These are phyloP conservation scores for Cyberlindnera euphorbiiphila DNA, from an alignment of 805 yeast genomes.

Conservation along the genomic window DNA sequence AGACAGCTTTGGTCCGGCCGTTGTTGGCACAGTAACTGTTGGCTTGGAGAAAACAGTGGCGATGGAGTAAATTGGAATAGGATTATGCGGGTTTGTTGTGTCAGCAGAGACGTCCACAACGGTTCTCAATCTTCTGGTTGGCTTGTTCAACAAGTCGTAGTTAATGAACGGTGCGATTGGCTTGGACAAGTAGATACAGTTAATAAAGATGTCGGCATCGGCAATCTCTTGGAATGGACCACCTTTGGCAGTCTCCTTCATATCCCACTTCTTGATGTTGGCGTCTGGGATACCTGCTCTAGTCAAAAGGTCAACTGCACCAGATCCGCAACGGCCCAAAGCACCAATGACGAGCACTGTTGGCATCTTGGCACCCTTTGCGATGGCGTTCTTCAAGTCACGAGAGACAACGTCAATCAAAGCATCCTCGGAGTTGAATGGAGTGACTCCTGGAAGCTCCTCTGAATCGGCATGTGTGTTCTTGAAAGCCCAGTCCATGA, in stretches of 20 bases:
- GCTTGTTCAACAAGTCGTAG: constrained; percentile 58
- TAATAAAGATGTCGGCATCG: constrained; percentile 81
- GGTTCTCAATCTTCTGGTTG: constrained; percentile 75
- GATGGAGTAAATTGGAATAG: constrained; percentile 86
- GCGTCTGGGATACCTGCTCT: constrained; percentile 85
- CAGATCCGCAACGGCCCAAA: constrained; percentile 97
- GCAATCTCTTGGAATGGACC: constrained; percentile 96
- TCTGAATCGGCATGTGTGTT: constrained; percentile 63
- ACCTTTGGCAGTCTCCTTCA: constrained; percentile 92
- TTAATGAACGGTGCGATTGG: constrained; percentile 92
- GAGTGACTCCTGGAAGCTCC: constrained; percentile 74
- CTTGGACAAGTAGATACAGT: constrained; percentile 90
- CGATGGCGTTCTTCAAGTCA: constrained; percentile 53
- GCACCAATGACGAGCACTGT: constrained; percentile 92
- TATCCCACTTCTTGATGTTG: constrained; percentile 90
- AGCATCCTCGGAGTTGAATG: constrained; percentile 76
- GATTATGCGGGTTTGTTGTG: constrained; percentile 97
- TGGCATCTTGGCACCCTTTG: constrained; percentile 65
- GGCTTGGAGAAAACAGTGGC: constrained; percentile 92
- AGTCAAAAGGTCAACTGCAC: constrained; percentile 81
- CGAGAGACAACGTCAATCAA: constrained; percentile 68
- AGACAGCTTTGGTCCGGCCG: constrained; percentile 78
- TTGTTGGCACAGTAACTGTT: constrained; percentile 77
- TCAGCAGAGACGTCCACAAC: constrained; percentile 98
- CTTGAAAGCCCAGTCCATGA: constrained; percentile 92